Evolutionary conservation across 2,329 filamentous ascomycete genomes (phyloP), one percentile per base, ranked within the genome.

Genomic region (Sclerotinia subarctica): DNA sequence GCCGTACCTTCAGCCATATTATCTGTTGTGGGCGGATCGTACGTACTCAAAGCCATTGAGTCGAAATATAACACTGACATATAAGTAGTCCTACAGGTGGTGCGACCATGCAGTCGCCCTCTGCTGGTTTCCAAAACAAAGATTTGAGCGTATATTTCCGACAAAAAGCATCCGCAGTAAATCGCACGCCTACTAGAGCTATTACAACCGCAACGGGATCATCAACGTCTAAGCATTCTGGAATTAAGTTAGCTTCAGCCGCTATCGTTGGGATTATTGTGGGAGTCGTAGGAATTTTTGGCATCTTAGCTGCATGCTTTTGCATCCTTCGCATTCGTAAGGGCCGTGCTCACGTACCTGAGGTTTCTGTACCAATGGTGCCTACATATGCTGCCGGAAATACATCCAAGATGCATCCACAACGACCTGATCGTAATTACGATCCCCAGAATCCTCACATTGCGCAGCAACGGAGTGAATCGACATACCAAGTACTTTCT

Each of bases 81-180:
- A 35, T 15, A 21, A 51, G 17, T 60, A 78, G 78, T 26, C 77
- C 80, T 17, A 77, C 79, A 19, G 87, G 87, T 68, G 81, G 82
- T 44, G 86, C 87, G 15, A 86, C 85, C 21, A 78, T 80, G 35
- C 84, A 77, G 0, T 78, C 79, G 0, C 87, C 87, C 3, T 74
- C 78, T 6, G 69, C 74, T 35, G 84, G 82, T 7, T 89, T 85
- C 77, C 78, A 79, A 62, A 79, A 82, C 67, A 73, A 76, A 15
- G 86, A 88, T 73, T 78, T 89, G 2, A 75, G 76, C 1, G 81
- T 84, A 2, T 83, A 87, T 69, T 85, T 88, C 76, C 80, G 81
- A 1, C 80, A 85, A 32, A 80, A 80, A 21, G 83, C 84, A 19
- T 77, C 78, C 2, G 78, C 82, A 2, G 74, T 81, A 2, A 75